phyloP scores from a whole-genome alignment of 129 eudicot species.

The Rutidosis leptorrhynchoides region DNA sequence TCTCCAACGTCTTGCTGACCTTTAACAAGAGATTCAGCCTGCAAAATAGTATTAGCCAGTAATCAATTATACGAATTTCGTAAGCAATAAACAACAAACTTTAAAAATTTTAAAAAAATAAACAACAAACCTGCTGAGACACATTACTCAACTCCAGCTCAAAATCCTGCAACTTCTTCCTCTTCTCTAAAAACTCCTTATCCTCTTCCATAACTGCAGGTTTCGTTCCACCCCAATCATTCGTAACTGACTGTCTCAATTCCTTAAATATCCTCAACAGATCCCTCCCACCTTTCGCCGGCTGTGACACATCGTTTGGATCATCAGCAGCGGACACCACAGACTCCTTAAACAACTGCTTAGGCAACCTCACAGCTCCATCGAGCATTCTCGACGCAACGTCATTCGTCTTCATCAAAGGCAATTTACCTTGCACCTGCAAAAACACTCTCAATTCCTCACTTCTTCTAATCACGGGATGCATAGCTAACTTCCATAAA shows the following conservation, averaged over 20 bases:
- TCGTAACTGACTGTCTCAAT: conserved; percentile 78
- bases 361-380: conserved; percentile 69
- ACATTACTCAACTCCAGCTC: conserved; percentile 69
- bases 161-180: conserved; percentile 61
- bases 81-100: not conserved
- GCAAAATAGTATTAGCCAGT: conserved; percentile 17
- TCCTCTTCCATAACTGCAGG: conserved; percentile 80
- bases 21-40: conserved; percentile 94
- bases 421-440: conserved; percentile 61
- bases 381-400: conserved; percentile 79
- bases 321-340: conserved; percentile 44
- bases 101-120: not conserved
- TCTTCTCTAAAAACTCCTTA: conserved; percentile 78
- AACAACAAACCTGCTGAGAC: conserved; percentile 70
- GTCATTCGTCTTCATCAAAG: conserved; percentile 50
- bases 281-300: conserved; percentile 87
- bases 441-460: conserved; percentile 84
- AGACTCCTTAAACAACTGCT: conserved; percentile 69
- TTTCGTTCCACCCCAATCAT: conserved; percentile 76
- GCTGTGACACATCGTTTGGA: conserved; percentile 53
- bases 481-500: conserved; percentile 57
- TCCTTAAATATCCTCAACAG: conserved; percentile 85
- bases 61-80: not conserved
- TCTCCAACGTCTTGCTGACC: conserved; percentile 96
- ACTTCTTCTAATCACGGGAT: conserved; percentile 74